phyloP scores from a whole-genome alignment of 1,284 basidiomycete genomes.

The Ceratobasidium papillatum region DNA sequence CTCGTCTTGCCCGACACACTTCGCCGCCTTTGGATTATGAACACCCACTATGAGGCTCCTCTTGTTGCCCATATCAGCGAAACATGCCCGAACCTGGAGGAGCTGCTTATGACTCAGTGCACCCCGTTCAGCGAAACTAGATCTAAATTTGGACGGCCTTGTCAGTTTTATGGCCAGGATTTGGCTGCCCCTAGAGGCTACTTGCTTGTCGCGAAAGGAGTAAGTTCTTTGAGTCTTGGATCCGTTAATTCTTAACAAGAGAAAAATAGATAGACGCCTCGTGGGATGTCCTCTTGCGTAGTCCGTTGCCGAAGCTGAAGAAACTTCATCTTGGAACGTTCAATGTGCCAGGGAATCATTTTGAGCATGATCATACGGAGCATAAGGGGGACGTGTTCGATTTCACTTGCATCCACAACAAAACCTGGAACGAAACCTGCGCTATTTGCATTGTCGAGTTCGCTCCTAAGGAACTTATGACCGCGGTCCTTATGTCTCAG shows the following conservation, averaged over 20 bases:
- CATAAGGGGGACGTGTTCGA: background rate
- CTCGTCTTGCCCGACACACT: background rate
- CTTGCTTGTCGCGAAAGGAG: background rate
- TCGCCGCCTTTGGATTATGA: constrained; percentile 10
- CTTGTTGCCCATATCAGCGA: background rate
- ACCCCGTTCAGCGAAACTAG: background rate
- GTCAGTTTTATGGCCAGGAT: background rate
- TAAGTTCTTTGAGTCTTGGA: background rate
- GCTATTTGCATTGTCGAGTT: background rate
- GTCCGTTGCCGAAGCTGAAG: background rate
- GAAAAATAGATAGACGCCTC: background rate
- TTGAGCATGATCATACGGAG: background rate
- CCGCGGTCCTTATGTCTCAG: background rate
- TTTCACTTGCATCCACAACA: background rate
- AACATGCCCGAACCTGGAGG: background rate
- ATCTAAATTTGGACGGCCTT: background rate
- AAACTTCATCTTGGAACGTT: background rate
- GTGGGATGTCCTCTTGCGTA: background rate
- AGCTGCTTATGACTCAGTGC: background rate
- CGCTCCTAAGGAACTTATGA: background rate
- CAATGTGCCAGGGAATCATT: background rate
- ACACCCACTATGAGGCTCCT: background rate
- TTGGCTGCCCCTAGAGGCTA: background rate
- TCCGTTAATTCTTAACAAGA: too few species aligned
- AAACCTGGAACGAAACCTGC: background rate